Percentiles rank a stretch among this genome's conserved stretches.
Evolutionary conservation across 306 rosid genomes (phyloP).

Genomic region (Trifolium subterraneum): DNA sequence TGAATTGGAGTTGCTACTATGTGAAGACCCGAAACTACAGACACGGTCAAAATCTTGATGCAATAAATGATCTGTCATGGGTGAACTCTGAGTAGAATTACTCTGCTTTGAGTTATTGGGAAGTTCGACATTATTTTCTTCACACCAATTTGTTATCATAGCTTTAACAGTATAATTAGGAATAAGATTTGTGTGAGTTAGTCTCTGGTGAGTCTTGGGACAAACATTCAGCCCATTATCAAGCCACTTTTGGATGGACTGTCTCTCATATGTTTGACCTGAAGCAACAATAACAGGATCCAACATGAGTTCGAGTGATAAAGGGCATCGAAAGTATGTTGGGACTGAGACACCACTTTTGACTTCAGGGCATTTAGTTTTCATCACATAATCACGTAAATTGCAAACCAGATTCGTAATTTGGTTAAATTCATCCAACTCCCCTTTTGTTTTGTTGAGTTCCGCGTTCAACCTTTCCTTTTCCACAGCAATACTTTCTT

Average conservation of each 20-base stretch:
- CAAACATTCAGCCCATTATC: slow-evolving; percentile 77
- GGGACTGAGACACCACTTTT: slow-evolving; percentile 67
- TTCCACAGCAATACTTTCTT: slow-evolving; percentile 82
- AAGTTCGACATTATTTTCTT: slow-evolving; percentile 70
- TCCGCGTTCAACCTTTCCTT: slow-evolving; percentile 73
- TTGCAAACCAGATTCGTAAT: slow-evolving; percentile 68
- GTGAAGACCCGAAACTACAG: slow-evolving; percentile 52
- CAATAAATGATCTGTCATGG: slow-evolving; percentile 47
- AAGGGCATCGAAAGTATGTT: slow-evolving; percentile 83
- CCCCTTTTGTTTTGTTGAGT: slow-evolving; percentile 57
- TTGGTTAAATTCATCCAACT: slow-evolving; percentile 58
- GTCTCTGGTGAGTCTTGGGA: slow-evolving; percentile 79
- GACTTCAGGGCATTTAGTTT: slow-evolving; percentile 51
- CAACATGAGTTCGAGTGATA: slow-evolving; percentile 83
- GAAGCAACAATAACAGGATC: slow-evolving; percentile 97
- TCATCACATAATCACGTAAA: slow-evolving; percentile 68
- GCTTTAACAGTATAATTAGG: slow-evolving; percentile 90
- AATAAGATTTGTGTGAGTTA: slow-evolving; percentile 75
- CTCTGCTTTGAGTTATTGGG: slow-evolving; percentile 39
- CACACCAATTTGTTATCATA: slow-evolving; percentile 91
- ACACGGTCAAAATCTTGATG: slow-evolving; percentile 48
- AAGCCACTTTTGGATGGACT: slow-evolving; percentile 84
- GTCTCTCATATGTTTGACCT: slow-evolving; percentile 88
- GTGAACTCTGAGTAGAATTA: slow-evolving; percentile 41
- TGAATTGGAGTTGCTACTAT: slow-evolving; percentile 60